phyloP scores from a whole-genome alignment of 2,329 filamentous ascomycete genomes.

The Diatrype stigma region DNA sequence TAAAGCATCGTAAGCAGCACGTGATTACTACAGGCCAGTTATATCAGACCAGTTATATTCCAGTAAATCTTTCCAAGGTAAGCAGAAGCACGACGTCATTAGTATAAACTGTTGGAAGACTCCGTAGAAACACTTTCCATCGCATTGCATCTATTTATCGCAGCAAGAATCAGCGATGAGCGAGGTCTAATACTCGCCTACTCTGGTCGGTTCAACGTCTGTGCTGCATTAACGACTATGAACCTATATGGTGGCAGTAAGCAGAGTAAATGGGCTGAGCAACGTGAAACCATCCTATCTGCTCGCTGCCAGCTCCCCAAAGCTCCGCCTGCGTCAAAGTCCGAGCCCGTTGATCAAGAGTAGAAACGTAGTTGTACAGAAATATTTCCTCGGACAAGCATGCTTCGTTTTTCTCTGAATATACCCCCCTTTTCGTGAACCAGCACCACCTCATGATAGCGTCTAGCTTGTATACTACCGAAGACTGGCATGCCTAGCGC shows the following conservation, averaged over 20 bases:
- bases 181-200: background rate
- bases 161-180: background rate
- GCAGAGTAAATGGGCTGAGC: background rate
- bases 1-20: background rate
- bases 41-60: too few species aligned
- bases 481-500: background rate
- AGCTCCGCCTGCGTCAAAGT: background rate
- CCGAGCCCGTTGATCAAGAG: background rate
- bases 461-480: slow-evolving; percentile 1
- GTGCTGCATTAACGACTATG: background rate
- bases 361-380: background rate
- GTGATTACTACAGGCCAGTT: background rate
- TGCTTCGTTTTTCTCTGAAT: background rate
- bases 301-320: background rate
- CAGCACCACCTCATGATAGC: background rate
- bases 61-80: background rate
- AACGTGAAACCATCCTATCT: background rate
- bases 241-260: background rate
- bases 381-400: background rate
- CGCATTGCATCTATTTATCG: background rate
- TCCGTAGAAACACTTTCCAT: background rate
- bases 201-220: background rate
- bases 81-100: too few species aligned
- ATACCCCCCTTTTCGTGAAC: background rate
- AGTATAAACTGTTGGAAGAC: background rate